Evolutionary conservation across 495 filamentous ascomycete genomes (phyloP).

Genomic region (Neurospora sp.): DNA sequence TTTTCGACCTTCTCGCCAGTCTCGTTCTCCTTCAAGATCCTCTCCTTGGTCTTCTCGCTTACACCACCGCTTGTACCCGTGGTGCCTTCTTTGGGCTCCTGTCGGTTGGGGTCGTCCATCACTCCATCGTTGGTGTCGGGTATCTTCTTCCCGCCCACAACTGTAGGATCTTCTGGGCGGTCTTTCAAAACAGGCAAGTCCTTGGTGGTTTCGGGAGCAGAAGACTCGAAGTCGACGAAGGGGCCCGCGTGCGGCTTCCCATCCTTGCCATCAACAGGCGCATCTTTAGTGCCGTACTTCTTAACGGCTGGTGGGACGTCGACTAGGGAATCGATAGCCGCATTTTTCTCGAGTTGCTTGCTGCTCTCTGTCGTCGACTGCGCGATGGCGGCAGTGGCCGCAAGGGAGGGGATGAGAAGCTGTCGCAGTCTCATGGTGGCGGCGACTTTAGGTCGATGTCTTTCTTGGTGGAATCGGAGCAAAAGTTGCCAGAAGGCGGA

Average conservation of each 20-base stretch:
- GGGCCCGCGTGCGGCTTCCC: constrained; percentile 91
- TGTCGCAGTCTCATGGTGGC: constrained; percentile 33
- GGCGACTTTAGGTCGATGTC: not conserved
- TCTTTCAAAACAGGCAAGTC: constrained; percentile 37
- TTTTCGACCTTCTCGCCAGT: constrained; percentile 57
- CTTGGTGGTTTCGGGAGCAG: constrained; percentile 25
- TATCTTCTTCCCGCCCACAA: constrained; percentile 56
- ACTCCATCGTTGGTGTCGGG: constrained; percentile 76
- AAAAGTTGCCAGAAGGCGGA: not conserved
- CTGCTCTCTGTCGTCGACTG: constrained; percentile 7
- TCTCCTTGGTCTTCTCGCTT: constrained; percentile 68
- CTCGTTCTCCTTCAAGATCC: constrained; percentile 47
- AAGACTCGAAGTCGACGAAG: constrained; percentile 58
- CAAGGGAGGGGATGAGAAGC: constrained; percentile 35
- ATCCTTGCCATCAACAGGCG: constrained; percentile 90
- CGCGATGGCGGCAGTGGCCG: constrained; percentile 23
- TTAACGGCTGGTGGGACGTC: constrained; percentile 17
- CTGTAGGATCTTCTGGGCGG: constrained; percentile 34
- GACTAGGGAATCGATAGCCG: not conserved
- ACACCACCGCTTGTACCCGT: constrained; percentile 82
- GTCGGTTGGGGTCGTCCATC: constrained; percentile 74
- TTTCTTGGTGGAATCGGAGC: not conserved
- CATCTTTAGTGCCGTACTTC: constrained; percentile 65
- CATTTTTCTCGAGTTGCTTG: constrained; percentile 9
- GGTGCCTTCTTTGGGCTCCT: constrained; percentile 69